Evolutionary conservation across 305 asterid species (phyloP).

Genomic region (Stenogyne calaminthoides): DNA sequence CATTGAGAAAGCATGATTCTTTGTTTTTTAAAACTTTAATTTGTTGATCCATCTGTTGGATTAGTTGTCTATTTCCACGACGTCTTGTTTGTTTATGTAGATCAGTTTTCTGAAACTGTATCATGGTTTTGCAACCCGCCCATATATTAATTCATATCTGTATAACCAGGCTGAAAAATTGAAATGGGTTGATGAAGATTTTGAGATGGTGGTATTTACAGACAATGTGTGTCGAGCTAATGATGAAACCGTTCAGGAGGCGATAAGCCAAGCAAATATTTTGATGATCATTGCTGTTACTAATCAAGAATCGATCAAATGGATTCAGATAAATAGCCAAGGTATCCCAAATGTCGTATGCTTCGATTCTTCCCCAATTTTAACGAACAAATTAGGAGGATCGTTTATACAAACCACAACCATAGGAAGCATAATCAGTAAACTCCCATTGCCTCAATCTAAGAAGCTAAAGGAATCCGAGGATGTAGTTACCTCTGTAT

Average conservation of each 20-base stretch:
- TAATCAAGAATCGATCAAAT: slow-evolving; percentile 59
- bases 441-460: slow-evolving; percentile 49
- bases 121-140: background rate
- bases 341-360: slow-evolving; percentile 55
- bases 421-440: slow-evolving; percentile 45
- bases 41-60: background rate
- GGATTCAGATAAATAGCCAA: slow-evolving; percentile 52
- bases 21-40: background rate
- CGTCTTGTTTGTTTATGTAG: background rate
- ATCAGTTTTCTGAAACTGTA: background rate
- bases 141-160: background rate
- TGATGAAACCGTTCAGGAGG: slow-evolving; percentile 35
- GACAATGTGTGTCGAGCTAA: slow-evolving; percentile 44
- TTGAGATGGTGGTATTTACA: slow-evolving; percentile 66
- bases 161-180: slow-evolving; percentile 61
- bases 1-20: background rate
- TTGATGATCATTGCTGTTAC: slow-evolving; percentile 60
- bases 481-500: slow-evolving; percentile 54
- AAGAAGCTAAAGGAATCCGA: slow-evolving; percentile 50
- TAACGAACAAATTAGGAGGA: slow-evolving; percentile 73
- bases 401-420: slow-evolving; percentile 40
- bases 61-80: background rate
- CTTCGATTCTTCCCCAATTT: slow-evolving; percentile 73
- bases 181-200: slow-evolving; percentile 86
- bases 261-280: slow-evolving; percentile 51